Conservation (phyloP, 805 yeast genomes). For the Pichia phayaonensis region DNA sequence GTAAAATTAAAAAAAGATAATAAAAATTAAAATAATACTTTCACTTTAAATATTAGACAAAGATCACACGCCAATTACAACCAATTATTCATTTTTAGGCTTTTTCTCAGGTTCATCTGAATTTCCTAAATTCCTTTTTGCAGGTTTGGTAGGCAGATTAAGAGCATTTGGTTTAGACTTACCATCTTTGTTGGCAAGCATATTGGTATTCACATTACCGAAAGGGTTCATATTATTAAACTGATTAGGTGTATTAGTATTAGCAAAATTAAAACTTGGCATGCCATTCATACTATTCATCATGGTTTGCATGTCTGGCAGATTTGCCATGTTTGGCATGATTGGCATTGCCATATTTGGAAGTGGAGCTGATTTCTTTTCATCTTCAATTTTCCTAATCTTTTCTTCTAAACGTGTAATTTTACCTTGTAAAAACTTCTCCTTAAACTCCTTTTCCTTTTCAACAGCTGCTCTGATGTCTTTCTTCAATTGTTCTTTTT, state of each 20-base stretch:
- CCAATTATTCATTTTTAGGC: conserved; percentile 14
- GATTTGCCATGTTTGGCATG: conserved; percentile 2
- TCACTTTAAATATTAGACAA: not conserved
- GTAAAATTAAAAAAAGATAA: not conserved
- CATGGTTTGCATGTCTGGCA: not conserved
- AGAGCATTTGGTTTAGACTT: not conserved
- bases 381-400: conserved; percentile 16
- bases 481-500: conserved; percentile 33
- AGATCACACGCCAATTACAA: not conserved
- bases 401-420: conserved; percentile 43
- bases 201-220: not conserved
- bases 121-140: conserved; percentile 19
- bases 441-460: conserved; percentile 52
- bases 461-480: conserved; percentile 43
- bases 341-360: not conserved
- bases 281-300: not conserved
- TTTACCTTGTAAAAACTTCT: conserved; percentile 45
- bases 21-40: conserved; percentile 1
- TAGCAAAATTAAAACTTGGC: not conserved
- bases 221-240: not conserved
- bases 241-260: not conserved
- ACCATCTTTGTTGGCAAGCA: not conserved
- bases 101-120: conserved; percentile 16
- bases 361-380: not conserved
- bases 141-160: conserved; percentile 3